Percentiles rank a stretch among this genome's conserved stretches.
Conservation (phyloP, 2,329 filamentous ascomycete species). For the Aureobasidium leucospermi region DNA sequence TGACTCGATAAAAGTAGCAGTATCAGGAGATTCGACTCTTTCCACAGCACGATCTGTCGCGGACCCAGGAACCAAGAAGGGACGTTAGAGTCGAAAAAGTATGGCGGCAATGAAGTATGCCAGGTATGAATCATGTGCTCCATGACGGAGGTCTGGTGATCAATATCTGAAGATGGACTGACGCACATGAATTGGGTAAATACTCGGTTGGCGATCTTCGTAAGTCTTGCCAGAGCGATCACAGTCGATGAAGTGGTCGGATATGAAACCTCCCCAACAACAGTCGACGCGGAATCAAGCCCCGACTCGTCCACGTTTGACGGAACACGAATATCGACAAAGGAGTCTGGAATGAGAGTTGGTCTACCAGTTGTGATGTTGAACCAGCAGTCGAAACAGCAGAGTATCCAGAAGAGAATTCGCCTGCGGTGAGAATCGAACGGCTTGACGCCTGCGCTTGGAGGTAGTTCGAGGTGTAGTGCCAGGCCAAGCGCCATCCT, state of each 20-base stretch:
- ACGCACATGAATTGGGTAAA: conserved; percentile 17
- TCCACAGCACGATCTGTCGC: conserved; percentile 19
- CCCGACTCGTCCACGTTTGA: conserved; percentile 38
- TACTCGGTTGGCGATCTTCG: conserved; percentile 19
- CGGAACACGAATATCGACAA: conserved; percentile 37
- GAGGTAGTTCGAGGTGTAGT: conserved; percentile 43
- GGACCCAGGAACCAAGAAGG: conserved; percentile 20
- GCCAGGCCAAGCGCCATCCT: conserved; percentile 44
- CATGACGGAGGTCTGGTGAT: conserved; percentile 17
- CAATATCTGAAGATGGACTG: conserved; percentile 13
- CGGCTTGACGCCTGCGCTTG: conserved; percentile 30
- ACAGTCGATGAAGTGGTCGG: conserved; percentile 18
- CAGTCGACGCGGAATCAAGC: conserved; percentile 13
- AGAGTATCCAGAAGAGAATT: conserved; percentile 30
- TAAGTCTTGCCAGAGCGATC: conserved; percentile 18
- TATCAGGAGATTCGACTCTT: conserved; percentile 20
- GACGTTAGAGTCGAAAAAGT: conserved; percentile 16
- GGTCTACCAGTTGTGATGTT: conserved; percentile 45
- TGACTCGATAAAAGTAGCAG: conserved; percentile 18
- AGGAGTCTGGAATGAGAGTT: conserved; percentile 37
- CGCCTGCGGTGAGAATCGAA: conserved; percentile 28
- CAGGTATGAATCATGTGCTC: conserved; percentile 19
- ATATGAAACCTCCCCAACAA: conserved; percentile 12
- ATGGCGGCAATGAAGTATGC: conserved; percentile 17
- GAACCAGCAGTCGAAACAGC: conserved; percentile 42